Conservation (phyloP, 2,329 filamentous ascomycete genomes). For the Tolypocladium endophyticum region DNA sequence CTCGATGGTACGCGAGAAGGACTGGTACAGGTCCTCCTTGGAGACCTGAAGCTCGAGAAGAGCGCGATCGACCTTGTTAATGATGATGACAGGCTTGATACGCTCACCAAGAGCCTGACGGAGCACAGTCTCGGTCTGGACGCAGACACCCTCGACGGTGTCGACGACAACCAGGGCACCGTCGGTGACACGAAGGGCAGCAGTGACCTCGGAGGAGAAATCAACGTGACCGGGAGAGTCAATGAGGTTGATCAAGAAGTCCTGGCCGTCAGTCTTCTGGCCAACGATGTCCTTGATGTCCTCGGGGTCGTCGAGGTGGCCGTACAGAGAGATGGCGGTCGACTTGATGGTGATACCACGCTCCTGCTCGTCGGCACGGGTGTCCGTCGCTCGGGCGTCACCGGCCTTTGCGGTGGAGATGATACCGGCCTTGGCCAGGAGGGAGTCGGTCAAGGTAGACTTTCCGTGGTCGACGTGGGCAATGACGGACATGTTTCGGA, state of each 20-base stretch:
- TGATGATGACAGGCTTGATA: constrained; percentile 99
- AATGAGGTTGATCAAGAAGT: constrained; percentile 99
- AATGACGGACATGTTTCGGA: constrained; percentile 99
- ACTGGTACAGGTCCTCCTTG: constrained; percentile 99
- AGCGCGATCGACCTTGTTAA: constrained; percentile 99
- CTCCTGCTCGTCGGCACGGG: constrained; percentile 94
- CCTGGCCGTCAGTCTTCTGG: constrained; percentile 79
- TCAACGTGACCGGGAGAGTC: constrained; percentile 99
- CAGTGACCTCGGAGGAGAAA: constrained; percentile 99
- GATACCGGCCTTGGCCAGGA: constrained; percentile 98
- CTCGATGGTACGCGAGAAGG: constrained; percentile 98
- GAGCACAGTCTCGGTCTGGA: constrained; percentile 99
- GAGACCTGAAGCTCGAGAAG: constrained; percentile 96
- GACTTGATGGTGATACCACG: constrained; percentile 99
- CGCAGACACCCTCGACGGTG: constrained; percentile 98
- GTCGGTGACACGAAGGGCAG: constrained; percentile 98
- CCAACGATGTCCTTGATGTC: constrained; percentile 91
- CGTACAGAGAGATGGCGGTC: constrained; percentile 97
- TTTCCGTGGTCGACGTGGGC: constrained; percentile 99
- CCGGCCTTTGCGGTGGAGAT: constrained; percentile 97
- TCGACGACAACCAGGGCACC: constrained; percentile 99
- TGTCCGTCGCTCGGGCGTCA: constrained; percentile 93
- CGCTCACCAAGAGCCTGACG: constrained; percentile 98
- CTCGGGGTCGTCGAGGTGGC: constrained; percentile 66
- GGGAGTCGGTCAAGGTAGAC: constrained; percentile 98